Conservation (phyloP, 1,139 yeast genomes). For the Tardiomyces blankii region DNA sequence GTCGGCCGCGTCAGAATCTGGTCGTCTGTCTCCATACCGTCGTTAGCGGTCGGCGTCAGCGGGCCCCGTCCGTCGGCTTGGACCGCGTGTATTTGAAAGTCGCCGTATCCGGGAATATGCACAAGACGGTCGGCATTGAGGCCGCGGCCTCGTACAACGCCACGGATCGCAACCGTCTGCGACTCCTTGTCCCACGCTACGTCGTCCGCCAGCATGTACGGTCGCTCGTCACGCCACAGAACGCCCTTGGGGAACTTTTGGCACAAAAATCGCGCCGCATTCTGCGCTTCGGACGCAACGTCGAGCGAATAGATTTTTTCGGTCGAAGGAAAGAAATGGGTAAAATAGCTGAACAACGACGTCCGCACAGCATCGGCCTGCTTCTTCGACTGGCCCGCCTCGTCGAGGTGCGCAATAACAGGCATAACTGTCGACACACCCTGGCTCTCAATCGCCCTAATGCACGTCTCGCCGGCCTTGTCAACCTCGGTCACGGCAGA, state of each 20-base stretch:
- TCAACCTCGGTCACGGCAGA: slow-evolving; percentile 83
- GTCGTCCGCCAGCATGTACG: slow-evolving; percentile 70
- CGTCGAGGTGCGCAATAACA: slow-evolving; percentile 59
- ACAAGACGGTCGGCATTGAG: slow-evolving; percentile 66
- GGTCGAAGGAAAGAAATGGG: slow-evolving; percentile 82
- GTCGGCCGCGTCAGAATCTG: slow-evolving; percentile 31
- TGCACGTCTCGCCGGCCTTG: slow-evolving; percentile 73
- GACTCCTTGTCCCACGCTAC: slow-evolving; percentile 41
- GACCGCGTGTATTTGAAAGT: slow-evolving; percentile 63
- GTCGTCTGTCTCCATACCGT: slow-evolving; percentile 24
- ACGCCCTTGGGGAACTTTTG: slow-evolving; percentile 81
- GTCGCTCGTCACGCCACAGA: slow-evolving; percentile 86
- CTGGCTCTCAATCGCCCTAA: slow-evolving; percentile 82
- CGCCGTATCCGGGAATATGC: slow-evolving; percentile 86
- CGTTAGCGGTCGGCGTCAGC: slow-evolving; percentile 5
- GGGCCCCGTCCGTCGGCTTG: slow-evolving; percentile 7
- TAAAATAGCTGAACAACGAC: slow-evolving; percentile 72
- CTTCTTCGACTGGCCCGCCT: slow-evolving; percentile 63
- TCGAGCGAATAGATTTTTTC: slow-evolving; percentile 72
- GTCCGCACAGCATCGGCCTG: slow-evolving; percentile 64
- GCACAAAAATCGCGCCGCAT: slow-evolving; percentile 63
- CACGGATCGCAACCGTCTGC: slow-evolving; percentile 24
- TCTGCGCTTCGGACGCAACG: slow-evolving; percentile 51
- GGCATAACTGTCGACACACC: slow-evolving; percentile 83
- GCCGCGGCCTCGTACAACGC: slow-evolving; percentile 80